Percentiles rank a stretch among this genome's conserved stretches.
Conservation (phyloP, 2,329 filamentous ascomycete genomes). For the Teratosphaeriaceae sp. region DNA sequence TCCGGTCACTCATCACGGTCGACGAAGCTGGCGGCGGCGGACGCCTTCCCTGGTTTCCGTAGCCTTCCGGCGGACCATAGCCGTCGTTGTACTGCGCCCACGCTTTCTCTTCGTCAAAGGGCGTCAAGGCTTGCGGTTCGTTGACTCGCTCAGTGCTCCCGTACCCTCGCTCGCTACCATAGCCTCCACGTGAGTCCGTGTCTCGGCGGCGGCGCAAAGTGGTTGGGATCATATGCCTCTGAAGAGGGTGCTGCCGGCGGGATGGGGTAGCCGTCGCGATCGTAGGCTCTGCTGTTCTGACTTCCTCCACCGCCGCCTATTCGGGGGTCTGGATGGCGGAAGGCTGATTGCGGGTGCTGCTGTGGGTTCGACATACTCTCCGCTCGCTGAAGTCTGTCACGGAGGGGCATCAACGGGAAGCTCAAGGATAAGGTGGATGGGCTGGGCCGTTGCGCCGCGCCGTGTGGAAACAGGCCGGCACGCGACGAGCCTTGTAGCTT, state of each 20-base stretch:
- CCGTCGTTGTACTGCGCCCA: slow-evolving; percentile 17
- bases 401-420: neutral
- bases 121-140: slow-evolving; percentile 12
- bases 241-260: neutral
- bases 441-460: too few species aligned
- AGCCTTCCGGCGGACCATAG: slow-evolving; percentile 11
- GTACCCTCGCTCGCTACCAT: slow-evolving; percentile 6
- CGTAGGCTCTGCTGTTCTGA: neutral
- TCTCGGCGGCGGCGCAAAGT: slow-evolving; percentile 9
- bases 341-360: too few species aligned
- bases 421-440: too few species aligned
- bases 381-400: neutral
- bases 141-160: slow-evolving; percentile 9
- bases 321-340: slow-evolving; percentile 6
- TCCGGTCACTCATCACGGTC: too few species aligned
- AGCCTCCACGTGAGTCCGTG: slow-evolving; percentile 1
- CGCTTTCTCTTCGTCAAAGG: slow-evolving; percentile 24
- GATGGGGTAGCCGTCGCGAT: slow-evolving; percentile 7
- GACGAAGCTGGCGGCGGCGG: slow-evolving; percentile 4
- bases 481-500: too few species aligned
- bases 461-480: too few species aligned
- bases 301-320: slow-evolving; percentile 2
- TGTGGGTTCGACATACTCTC: neutral
- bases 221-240: slow-evolving; percentile 3
- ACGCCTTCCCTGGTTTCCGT: slow-evolving; percentile 3